Percentiles rank a stretch among this genome's conserved stretches.
Conservation (phyloP, 768 basidiomycete genomes). For the Mycena pura region DNA sequence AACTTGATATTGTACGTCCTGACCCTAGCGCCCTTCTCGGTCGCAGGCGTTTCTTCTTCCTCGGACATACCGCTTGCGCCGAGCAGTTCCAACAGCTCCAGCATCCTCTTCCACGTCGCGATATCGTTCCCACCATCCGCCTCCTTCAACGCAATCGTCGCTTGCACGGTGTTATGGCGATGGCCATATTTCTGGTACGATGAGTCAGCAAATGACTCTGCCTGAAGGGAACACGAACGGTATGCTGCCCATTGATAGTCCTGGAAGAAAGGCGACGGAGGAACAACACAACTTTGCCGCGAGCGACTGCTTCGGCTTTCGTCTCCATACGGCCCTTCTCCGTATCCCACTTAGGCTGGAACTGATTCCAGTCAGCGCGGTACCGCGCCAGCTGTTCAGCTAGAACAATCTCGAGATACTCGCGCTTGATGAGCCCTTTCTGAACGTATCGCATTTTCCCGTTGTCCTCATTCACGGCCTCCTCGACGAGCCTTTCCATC, state of each 20-base stretch:
- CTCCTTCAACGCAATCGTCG: not conserved
- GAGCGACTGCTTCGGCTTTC: not conserved
- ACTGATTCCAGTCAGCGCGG: not conserved
- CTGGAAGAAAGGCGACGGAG: not conserved
- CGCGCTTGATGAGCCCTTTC: too few relatives aligned
- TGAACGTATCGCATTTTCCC: not conserved
- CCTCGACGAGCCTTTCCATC: not conserved
- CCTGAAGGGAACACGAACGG: not conserved
- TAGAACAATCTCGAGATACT: not conserved
- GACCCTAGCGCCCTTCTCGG: not conserved
- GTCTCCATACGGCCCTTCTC: not conserved
- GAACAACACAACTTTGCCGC: not conserved
- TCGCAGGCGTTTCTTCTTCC: constrained; percentile 3
- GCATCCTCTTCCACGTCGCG: not conserved
- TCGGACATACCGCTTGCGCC: not conserved
- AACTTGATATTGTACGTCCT: constrained; percentile 1
- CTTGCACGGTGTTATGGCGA: not conserved
- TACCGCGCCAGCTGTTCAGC: not conserved
- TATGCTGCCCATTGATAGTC: not conserved
- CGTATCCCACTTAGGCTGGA: not conserved
- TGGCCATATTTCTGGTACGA: not conserved
- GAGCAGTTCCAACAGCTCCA: not conserved
- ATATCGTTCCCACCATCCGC: not conserved
- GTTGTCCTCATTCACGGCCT: not conserved
- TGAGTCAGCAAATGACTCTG: not conserved